Evolutionary conservation across 2,329 filamentous ascomycete species (phyloP), one percentile per base, ranked within the genome.

Genomic region (Monosporascus sp.): DNA sequence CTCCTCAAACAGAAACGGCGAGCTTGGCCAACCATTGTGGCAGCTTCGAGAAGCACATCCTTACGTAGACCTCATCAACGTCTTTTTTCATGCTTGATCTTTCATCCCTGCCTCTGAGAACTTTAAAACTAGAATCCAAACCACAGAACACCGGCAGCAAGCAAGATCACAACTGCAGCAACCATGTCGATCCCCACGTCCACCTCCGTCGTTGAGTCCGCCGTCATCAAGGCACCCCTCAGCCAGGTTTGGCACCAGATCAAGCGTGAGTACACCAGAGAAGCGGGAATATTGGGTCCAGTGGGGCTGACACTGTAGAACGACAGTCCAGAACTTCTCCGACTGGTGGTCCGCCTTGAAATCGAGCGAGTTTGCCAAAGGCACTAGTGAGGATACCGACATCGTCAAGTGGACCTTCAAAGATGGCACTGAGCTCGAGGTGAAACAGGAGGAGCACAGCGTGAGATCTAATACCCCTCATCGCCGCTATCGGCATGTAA

Each of bases 381-480:
- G 81, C 49, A 70, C 77, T 15, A 81, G 75, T 48, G 70, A 76
- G n/a, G 85, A 88, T 70, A 82, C 85, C 45, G 85, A 88, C 62
- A 72, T 88, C 53, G 79, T 87, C 64, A 79, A 80, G 69, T 89
- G 86, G 86, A 80, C 78, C 20, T 89, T 89, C 76, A 83, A 84
- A 68, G 86, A 89, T 63, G 85, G 84, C 49, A 83, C 80, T 28
- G 78, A 81, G 52, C 72, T 87, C 20, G 85, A 89, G 69, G 82
- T 89, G 60, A 89, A 89, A 81, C 84, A 87, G 74, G 86, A 89
- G 72, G 86, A 88, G 75, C 85, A 89, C 73, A 86, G 82, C 60
- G 84, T 87, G 71, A 55, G 79, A 46, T 11, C 22, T 2, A 43
- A 35, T n/a, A 14, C 31, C 11, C 28, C 31, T 35, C 31, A 11